A percentile compares a stretch with the other conserved stretches of the same genome.
Evolutionary conservation across 192 early-diverging fungal genomes (phyloP).

Genomic region (Backusella liffmaniae): DNA sequence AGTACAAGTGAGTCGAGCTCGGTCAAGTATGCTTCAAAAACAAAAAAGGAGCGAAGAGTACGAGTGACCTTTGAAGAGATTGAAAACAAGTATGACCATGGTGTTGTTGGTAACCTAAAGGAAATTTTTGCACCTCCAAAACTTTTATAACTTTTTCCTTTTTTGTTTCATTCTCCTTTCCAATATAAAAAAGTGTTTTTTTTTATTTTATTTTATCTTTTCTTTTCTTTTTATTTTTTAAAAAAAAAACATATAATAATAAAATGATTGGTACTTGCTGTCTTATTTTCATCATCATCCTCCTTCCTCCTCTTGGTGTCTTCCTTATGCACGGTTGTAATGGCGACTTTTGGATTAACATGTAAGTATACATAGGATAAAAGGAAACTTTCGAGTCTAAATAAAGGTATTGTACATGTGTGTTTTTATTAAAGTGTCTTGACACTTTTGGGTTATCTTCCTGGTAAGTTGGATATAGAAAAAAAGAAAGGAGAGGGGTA

Average conservation of each 20-base stretch:
- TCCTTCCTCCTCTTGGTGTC: slow-evolving; percentile 52
- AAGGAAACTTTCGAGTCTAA: neutral
- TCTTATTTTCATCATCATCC: slow-evolving; percentile 34
- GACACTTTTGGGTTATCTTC: slow-evolving; percentile 29
- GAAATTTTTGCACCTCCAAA: slow-evolving; percentile 34
- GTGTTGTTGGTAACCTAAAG: slow-evolving; percentile 28
- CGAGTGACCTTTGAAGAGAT: slow-evolving; percentile 33
- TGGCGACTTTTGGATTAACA: slow-evolving; percentile 48
- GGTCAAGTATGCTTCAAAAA: neutral
- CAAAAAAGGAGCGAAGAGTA: neutral
- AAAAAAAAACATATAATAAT: neutral
- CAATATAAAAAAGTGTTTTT: neutral
- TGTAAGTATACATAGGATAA: slow-evolving; percentile 28
- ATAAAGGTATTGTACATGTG: neutral
- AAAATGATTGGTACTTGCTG: slow-evolving; percentile 34
- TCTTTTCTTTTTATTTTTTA: neutral
- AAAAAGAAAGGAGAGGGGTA: too few species aligned
- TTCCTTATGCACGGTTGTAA: slow-evolving; percentile 48
- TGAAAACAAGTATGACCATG: slow-evolving; percentile 39
- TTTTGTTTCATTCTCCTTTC: neutral
- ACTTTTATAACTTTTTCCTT: neutral
- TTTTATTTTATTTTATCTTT: neutral
- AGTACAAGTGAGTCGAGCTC: neutral
- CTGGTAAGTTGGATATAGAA: slow-evolving; percentile 14
- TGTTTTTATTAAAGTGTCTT: neutral